Evolutionary conservation across 352 stramenopile genomes (phyloP).

Genomic region (Phytophthora chlamydospora): DNA sequence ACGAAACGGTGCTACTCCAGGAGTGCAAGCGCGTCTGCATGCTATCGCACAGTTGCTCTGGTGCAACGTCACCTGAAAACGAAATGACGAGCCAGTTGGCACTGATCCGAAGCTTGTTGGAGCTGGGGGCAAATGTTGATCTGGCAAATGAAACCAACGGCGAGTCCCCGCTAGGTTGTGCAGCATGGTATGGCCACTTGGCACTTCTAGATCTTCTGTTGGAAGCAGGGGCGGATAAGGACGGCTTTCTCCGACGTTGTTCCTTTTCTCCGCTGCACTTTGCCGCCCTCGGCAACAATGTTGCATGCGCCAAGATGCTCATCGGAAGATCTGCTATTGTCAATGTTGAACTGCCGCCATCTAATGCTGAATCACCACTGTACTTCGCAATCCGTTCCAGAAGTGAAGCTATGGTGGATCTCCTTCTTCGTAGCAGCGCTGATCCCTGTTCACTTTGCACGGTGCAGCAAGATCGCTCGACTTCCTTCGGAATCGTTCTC

Average conservation of each 20-base stretch:
- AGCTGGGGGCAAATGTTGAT: slow-evolving; percentile 60
- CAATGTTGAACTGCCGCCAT: slow-evolving; percentile 43
- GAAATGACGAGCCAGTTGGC: slow-evolving; percentile 34
- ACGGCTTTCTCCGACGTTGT: slow-evolving; percentile 41
- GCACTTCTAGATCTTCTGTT: slow-evolving; percentile 55
- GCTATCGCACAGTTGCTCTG: neutral
- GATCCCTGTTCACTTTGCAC: slow-evolving; percentile 50
- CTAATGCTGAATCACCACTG: slow-evolving; percentile 52
- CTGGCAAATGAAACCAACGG: slow-evolving; percentile 55
- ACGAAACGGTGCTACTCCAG: slow-evolving; percentile 56
- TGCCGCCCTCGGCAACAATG: slow-evolving; percentile 45
- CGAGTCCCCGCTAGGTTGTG: slow-evolving; percentile 59
- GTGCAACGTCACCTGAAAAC: neutral
- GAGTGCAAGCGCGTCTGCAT: slow-evolving; percentile 65
- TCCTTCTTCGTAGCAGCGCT: slow-evolving; percentile 50
- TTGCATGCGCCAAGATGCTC: slow-evolving; percentile 51
- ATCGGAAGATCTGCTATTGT: slow-evolving; percentile 40
- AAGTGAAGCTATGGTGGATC: slow-evolving; percentile 49
- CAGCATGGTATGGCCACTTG: slow-evolving; percentile 55
- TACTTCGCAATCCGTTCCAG: slow-evolving; percentile 69
- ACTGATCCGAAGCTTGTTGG: slow-evolving; percentile 51
- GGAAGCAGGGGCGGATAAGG: slow-evolving; percentile 47
- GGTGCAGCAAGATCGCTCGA: slow-evolving; percentile 35
- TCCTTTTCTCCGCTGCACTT: slow-evolving; percentile 71
- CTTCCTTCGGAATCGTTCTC: slow-evolving; percentile 45